Evolutionary conservation across 768 basidiomycete species (phyloP).

Genomic region (Termitomyces sp.): DNA sequence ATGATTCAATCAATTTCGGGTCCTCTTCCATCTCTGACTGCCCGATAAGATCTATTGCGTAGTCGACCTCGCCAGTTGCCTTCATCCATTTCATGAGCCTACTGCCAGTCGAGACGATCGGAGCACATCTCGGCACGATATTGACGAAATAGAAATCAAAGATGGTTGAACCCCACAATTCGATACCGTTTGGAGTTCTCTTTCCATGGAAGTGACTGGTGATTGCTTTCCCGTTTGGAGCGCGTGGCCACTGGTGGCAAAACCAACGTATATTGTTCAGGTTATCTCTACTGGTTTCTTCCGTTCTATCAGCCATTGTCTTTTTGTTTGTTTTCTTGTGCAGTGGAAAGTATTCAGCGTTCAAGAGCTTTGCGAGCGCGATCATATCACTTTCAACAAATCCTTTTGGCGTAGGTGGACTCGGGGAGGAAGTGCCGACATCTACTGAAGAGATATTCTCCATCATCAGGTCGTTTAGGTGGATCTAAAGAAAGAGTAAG

Average conservation of each 20-base stretch:
- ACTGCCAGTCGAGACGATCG: constrained; percentile 30
- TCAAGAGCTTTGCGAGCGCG: too few species aligned
- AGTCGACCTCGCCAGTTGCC: constrained; percentile 28
- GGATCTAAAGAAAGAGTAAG: not conserved
- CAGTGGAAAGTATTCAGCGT: too few species aligned
- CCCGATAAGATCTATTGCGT: constrained; percentile 28
- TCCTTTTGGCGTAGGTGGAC: too few species aligned
- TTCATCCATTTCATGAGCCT: constrained; percentile 35
- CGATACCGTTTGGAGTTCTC: constrained; percentile 24
- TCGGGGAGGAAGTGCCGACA: not conserved
- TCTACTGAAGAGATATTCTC: not conserved
- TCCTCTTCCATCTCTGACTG: constrained; percentile 33
- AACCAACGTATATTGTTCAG: too few species aligned
- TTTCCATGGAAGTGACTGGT: constrained; percentile 24
- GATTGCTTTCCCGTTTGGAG: constrained; percentile 8
- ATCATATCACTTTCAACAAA: too few species aligned
- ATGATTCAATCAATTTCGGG: constrained; percentile 28
- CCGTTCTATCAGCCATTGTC: too few species aligned
- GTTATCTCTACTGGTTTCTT: too few species aligned
- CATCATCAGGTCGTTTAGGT: not conserved
- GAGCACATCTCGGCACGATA: constrained; percentile 19
- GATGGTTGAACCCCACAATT: constrained; percentile 40
- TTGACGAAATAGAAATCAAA: constrained; percentile 35
- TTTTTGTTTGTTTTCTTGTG: too few species aligned
- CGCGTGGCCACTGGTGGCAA: constrained; percentile 4